Evolutionary conservation across 768 basidiomycete species (phyloP).

Genomic region (Tylopilus cervinicoccineus): DNA sequence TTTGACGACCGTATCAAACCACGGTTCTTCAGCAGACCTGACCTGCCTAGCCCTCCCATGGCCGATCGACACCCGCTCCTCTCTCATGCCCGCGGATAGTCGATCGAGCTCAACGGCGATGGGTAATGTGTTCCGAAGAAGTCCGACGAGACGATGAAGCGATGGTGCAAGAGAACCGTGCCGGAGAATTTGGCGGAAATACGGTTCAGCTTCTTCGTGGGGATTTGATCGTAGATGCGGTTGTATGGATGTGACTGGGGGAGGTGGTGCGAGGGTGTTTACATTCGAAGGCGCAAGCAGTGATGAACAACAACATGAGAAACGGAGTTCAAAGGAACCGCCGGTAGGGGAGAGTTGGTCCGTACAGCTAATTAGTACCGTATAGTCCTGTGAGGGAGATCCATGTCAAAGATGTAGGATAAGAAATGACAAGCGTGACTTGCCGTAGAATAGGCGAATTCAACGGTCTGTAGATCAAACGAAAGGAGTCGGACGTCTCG

Average conservation of each 20-base stretch:
- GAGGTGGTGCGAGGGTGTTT: constrained; percentile 23
- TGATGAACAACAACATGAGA: constrained; percentile 45
- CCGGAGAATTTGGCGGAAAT: constrained; percentile 66
- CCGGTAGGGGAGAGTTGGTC: constrained; percentile 68
- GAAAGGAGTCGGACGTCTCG: constrained; percentile 76
- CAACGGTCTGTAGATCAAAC: constrained; percentile 90
- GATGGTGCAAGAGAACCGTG: constrained; percentile 64
- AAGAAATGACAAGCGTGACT: constrained; percentile 8
- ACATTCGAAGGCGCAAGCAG: constrained; percentile 5
- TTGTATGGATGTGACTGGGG: constrained; percentile 31
- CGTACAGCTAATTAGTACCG: constrained; percentile 73
- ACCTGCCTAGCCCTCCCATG: constrained; percentile 16
- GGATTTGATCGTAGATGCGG: constrained; percentile 47
- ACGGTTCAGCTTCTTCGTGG: constrained; percentile 75
- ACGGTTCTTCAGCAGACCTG: constrained; percentile 19
- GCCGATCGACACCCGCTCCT: constrained; percentile 10
- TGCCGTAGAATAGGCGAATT: constrained; percentile 75
- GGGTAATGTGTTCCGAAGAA: constrained; percentile 75
- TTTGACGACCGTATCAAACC: constrained; percentile 70
- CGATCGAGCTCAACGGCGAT: constrained; percentile 68
- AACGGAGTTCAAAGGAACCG: constrained; percentile 70
- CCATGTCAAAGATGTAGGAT: neutral
- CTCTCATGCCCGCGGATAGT: constrained; percentile 37
- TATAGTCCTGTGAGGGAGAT: constrained; percentile 51
- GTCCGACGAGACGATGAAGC: constrained; percentile 59